phyloP scores from a whole-genome alignment of 495 filamentous ascomycete species.

The Entonaema liquescens region DNA sequence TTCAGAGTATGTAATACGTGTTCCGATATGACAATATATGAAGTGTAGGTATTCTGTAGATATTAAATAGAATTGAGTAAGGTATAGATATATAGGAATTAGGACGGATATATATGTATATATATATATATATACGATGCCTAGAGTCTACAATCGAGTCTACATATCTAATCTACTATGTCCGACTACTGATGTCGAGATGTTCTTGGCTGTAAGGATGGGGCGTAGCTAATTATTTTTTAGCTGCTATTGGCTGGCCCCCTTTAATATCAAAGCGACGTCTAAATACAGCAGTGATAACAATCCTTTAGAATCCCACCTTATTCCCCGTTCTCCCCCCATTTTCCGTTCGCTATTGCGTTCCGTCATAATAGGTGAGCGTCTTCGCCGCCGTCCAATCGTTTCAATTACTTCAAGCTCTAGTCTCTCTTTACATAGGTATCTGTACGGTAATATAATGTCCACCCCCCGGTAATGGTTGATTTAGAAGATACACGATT shows the following conservation, averaged over 20 bases:
- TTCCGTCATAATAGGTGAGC: conserved; percentile 12
- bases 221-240: conserved; percentile 10
- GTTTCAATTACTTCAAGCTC: conserved; percentile 21
- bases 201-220: conserved; percentile 5
- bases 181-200: not conserved
- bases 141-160: too few species aligned
- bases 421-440: conserved; percentile 11
- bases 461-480: conserved; percentile 26
- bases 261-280: conserved; percentile 9
- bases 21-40: not conserved
- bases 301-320: conserved; percentile 27
- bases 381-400: conserved; percentile 35
- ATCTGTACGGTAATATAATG: conserved; percentile 36
- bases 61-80: not conserved
- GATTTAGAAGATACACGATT: conserved; percentile 14
- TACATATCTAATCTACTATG: not conserved
- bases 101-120: not conserved
- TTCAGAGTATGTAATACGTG: not conserved
- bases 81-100: not conserved
- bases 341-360: not conserved
- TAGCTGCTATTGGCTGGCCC: conserved; percentile 2
- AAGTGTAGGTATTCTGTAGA: not conserved
- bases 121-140: too few species aligned
- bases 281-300: conserved; percentile 22
- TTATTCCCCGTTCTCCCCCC: conserved; percentile 22